Evolutionary conservation across 306 rosid genomes (phyloP), one percentile per base, ranked within the genome.

Genomic region (Dryas alaskensis): DNA sequence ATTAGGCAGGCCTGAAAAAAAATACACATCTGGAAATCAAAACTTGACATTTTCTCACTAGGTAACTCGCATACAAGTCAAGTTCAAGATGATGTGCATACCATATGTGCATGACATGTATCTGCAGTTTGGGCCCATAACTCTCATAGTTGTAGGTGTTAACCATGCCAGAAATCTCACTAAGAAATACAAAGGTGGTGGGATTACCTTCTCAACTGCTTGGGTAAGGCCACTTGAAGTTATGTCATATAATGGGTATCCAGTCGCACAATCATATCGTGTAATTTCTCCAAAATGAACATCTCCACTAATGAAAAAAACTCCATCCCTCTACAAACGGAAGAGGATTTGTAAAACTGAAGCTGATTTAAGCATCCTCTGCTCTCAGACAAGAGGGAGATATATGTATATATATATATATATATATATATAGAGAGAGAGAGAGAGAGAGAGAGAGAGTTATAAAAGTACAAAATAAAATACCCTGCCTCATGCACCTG

Each of bases 231-330:
- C 97, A 47, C 95, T 89, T 60, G 97, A 79, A 77, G 97, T 92
- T 76, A 89, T 64, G 68, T 89, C 97, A 84, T 84, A 92, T 37
- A 92, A 81, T 59, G 95, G 90, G 75, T 89, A 92, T 81, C 80
- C 87, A 73, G 84, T 43, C 19, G 87, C 92, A 69, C 97, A 91
- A 75, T 91, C 97, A 81, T 84, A 87, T 76, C 89, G 87, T 40
- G 92, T 76, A 66, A 92, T 84, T 83, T 92, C 96, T 78, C 96
- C 96, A 61, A 89, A 92, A 84, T 92, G 97, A 83, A 92, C 97
- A 82, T 92, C 97, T 58, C 97, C 97, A 51, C 97, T 92, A 45
- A 89, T 83, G 69, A 92, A 92, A 82, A 89, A 51, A 55, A 86
- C 89, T 75, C 92, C 96, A 46, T 79, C 74, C 76, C 96, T 86